These are phyloP conservation scores for Fomitiporia mediterranea DNA, from an alignment of 1,284 basidiomycete species.

Conservation along the genomic window DNA sequence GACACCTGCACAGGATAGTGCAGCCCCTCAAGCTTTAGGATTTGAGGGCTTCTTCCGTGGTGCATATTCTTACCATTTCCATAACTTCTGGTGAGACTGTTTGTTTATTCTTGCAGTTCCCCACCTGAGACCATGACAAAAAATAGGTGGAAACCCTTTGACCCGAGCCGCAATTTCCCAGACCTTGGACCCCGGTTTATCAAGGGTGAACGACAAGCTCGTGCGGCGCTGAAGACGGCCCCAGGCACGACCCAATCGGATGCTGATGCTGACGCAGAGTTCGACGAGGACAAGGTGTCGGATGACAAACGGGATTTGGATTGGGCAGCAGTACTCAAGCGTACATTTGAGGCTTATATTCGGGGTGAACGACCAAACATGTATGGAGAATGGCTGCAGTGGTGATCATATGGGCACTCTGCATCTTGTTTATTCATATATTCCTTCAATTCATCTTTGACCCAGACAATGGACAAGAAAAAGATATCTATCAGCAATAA, in stretches of 20 bases:
- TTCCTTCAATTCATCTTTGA: not conserved
- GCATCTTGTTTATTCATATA: not conserved
- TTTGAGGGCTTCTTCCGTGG: slow-evolving; percentile 86
- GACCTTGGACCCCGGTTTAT: slow-evolving; percentile 81
- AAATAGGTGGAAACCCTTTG: slow-evolving; percentile 89
- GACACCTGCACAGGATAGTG: slow-evolving; percentile 61
- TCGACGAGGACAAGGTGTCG: slow-evolving; percentile 37
- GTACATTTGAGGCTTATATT: slow-evolving; percentile 86
- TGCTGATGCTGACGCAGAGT: slow-evolving; percentile 25
- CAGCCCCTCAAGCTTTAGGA: slow-evolving; percentile 70
- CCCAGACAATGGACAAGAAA: not conserved
- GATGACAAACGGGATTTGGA: slow-evolving; percentile 71
- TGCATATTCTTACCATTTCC: slow-evolving; percentile 83
- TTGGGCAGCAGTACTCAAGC: slow-evolving; percentile 87
- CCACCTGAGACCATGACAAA: slow-evolving; percentile 10
- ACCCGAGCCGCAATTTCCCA: slow-evolving; percentile 84
- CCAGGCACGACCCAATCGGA: slow-evolving; percentile 22
- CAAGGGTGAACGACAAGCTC: slow-evolving; percentile 63
- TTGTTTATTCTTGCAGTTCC: slow-evolving; percentile 8
- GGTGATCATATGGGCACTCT: slow-evolving; percentile 38
- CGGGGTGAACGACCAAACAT: slow-evolving; percentile 86
- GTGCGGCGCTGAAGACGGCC: slow-evolving; percentile 24
- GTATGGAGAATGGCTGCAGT: slow-evolving; percentile 83
- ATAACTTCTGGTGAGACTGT: slow-evolving; percentile 67
- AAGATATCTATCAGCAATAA: not conserved